These are phyloP conservation scores for Colletotrichum spaethianum DNA, from an alignment of 2,329 filamentous ascomycete genomes.

Conservation along the genomic window DNA sequence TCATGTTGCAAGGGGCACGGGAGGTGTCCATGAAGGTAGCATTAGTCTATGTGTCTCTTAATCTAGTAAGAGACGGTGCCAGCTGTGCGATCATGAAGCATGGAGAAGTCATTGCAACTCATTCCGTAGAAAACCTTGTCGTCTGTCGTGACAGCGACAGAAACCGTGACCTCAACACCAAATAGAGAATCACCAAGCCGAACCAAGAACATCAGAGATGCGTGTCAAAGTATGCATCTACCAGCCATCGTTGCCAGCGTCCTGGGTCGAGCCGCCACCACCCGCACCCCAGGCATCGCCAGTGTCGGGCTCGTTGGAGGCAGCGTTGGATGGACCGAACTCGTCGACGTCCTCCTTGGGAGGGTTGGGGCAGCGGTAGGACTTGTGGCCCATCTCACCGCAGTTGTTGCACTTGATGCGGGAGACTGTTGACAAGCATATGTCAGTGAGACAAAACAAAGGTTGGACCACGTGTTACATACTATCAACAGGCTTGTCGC, in stretches of 20 bases:
- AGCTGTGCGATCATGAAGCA: conserved; percentile 5
- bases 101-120: not conserved
- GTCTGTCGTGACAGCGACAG: conserved; percentile 32
- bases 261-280: conserved; percentile 9
- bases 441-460: conserved; percentile 43
- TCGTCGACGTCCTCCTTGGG: conserved; percentile 46
- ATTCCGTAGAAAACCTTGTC: conserved; percentile 34
- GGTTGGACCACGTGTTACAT: conserved; percentile 43
- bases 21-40: conserved; percentile 18
- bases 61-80: conserved; percentile 26
- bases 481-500: conserved; percentile 71
- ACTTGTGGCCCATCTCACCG: conserved; percentile 61
- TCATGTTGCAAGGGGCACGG: not conserved
- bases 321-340: conserved; percentile 31
- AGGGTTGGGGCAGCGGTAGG: conserved; percentile 55
- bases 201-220: not conserved
- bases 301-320: conserved; percentile 11
- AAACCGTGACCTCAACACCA: conserved; percentile 33
- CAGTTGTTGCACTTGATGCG: conserved; percentile 73
- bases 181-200: conserved; percentile 20
- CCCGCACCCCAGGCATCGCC: conserved; percentile 25
- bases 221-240: conserved; percentile 12
- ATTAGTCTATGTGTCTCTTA: conserved; percentile 10
- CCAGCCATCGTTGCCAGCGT: conserved; percentile 31
- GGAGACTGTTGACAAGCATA: conserved; percentile 52